Evolutionary conservation across 441 rosid genomes (phyloP), one percentile per base, ranked within the genome.

Genomic region (Melianthus villosus): DNA sequence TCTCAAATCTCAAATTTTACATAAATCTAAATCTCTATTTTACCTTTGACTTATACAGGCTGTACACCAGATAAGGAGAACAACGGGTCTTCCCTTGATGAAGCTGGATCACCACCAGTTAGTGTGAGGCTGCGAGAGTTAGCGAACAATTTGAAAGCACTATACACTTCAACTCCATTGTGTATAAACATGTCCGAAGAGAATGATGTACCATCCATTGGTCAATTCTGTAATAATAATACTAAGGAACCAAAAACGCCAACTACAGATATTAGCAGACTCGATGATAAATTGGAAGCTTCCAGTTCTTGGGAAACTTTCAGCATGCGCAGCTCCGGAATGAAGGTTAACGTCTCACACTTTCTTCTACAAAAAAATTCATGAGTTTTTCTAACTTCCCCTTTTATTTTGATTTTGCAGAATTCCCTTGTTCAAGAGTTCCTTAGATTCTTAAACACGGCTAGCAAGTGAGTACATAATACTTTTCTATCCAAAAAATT

Each of bases 381-480:
- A 4, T 42, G 12, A 38, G 16, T 11, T 9, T 13, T 8, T 16
- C n/a, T 34, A 39, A 15, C 34, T 26, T 48, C 34, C 40, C 25
- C 18, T 26, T 32, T 9, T 11, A 8, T 22, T 16, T 32, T 33
- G 22, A 29, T 56, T 14, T 40, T 59, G 54, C 73, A 81, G 87
- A 62, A 49, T 0, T 65, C 77, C 30, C 66, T 70, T 19, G 64
- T 71, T 56, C 65, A 63, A 38, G 84, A 73, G 42, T 81, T 70
- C 25, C 69, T 81, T 19, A 69, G 41, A 42, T 51, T 81, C 42
- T 36, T 81, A 34, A 81, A 81, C 52, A 68, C 73, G 1, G 84
- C 78, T 22, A 59, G 44, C 61, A 81, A 73, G 84, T 77, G 53
- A 75, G 86, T 60, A 1, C 9, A 25, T n/a, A n/a, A n/a, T n/a